phyloP scores from a whole-genome alignment of 2,329 filamentous ascomycete species.

The Boeremia lycopersici region DNA sequence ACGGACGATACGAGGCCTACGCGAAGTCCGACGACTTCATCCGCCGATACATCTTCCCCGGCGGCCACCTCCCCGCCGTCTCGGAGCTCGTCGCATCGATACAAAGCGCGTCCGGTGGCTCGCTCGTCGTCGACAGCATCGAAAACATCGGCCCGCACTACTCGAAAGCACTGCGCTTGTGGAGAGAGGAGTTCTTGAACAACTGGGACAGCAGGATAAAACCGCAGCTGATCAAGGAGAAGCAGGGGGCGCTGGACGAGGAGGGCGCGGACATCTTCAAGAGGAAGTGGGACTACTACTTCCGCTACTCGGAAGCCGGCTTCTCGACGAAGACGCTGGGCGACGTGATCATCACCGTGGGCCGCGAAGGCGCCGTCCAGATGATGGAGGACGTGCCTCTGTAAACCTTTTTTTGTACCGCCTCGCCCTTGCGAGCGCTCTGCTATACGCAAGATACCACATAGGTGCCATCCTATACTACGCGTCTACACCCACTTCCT shows the following conservation, averaged over 20 bases:
- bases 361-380: slow-evolving; percentile 67
- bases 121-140: slow-evolving; percentile 68
- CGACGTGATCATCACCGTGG: slow-evolving; percentile 74
- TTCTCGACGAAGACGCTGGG: slow-evolving; percentile 74
- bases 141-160: slow-evolving; percentile 79
- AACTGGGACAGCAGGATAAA: slow-evolving; percentile 67
- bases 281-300: slow-evolving; percentile 80
- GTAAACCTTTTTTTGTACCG: slow-evolving; percentile 34
- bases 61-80: slow-evolving; percentile 73
- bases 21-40: slow-evolving; percentile 74
- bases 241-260: slow-evolving; percentile 65
- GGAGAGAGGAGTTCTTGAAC: slow-evolving; percentile 69
- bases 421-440: not conserved
- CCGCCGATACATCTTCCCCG: slow-evolving; percentile 77
- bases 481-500: not conserved
- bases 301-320: slow-evolving; percentile 75
- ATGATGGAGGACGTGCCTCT: slow-evolving; percentile 74
- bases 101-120: slow-evolving; percentile 63
- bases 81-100: slow-evolving; percentile 70
- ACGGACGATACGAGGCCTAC: slow-evolving; percentile 69
- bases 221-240: slow-evolving; percentile 64
- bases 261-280: slow-evolving; percentile 71
- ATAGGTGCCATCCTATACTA: slow-evolving; percentile 7
- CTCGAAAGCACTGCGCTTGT: slow-evolving; percentile 69
- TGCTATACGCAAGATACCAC: slow-evolving; percentile 9